A percentile compares a stretch with the other conserved stretches of the same genome.
Conservation (phyloP, 176 grass and related monocot species). For the Lolium perenne region DNA sequence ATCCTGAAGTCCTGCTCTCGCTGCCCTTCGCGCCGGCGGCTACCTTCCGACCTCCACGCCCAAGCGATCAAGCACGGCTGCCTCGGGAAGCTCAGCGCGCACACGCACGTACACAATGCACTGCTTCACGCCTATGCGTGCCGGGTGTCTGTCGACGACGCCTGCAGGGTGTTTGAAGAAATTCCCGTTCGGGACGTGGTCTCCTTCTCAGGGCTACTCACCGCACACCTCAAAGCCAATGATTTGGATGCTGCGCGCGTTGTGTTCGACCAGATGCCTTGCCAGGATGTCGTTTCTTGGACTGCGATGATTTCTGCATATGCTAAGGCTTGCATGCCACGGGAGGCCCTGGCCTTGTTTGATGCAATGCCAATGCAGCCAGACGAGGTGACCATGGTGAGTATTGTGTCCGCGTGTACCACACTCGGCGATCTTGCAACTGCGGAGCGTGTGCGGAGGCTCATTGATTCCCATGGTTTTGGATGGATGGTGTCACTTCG, state of each 20-base stretch:
- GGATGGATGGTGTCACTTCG: conserved; percentile 65
- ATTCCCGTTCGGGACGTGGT: conserved; percentile 57
- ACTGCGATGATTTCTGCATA: conserved; percentile 66
- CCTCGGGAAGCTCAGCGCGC: conserved; percentile 36
- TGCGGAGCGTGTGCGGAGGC: conserved; percentile 41
- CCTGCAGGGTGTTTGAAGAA: conserved; percentile 54
- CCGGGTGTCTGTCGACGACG: conserved; percentile 17
- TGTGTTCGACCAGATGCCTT: conserved; percentile 60
- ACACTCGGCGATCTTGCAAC: conserved; percentile 62
- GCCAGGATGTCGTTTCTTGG: conserved; percentile 60
- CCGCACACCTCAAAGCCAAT: conserved; percentile 36
- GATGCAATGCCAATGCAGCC: conserved; percentile 52
- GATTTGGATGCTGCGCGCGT: conserved; percentile 45
- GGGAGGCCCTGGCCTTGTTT: conserved; percentile 60
- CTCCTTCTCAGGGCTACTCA: conserved; percentile 62
- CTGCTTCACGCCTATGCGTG: conserved; percentile 57
- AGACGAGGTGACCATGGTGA: conserved; percentile 71
- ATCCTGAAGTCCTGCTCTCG: conserved; percentile 54
- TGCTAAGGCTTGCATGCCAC: conserved; percentile 30
- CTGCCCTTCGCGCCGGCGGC: background rate
- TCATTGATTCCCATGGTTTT: conserved; percentile 58
- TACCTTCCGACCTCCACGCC: conserved; percentile 53
- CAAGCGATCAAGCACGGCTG: conserved; percentile 57
- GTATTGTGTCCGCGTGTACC: conserved; percentile 60
- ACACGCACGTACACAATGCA: conserved; percentile 55